Conservation (phyloP, 345 rosid genomes). For the Jatropha curcas region DNA sequence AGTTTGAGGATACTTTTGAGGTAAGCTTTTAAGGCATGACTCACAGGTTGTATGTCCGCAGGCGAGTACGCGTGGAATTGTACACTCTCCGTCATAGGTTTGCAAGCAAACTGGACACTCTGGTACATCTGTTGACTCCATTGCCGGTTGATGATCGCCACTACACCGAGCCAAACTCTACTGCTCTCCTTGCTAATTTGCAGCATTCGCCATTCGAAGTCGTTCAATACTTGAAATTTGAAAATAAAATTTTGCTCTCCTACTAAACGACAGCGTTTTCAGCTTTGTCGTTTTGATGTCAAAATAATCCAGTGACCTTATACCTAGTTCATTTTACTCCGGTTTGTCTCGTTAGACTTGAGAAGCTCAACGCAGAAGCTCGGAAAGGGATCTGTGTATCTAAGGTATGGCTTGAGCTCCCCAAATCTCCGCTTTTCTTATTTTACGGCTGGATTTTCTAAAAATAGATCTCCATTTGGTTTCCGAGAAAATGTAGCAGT, state of each 20-base stretch:
- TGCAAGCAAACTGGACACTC: conserved; percentile 93
- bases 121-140: conserved; percentile 52
- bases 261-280: neutral
- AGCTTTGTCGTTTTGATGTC: too few species aligned
- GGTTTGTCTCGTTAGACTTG: too few species aligned
- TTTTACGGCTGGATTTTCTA: neutral
- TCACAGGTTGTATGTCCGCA: conserved; percentile 89
- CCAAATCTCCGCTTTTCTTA: neutral
- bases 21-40: conserved; percentile 61
- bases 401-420: neutral
- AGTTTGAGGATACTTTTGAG: conserved; percentile 57
- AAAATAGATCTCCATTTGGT: neutral
- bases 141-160: neutral
- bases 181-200: too few species aligned
- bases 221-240: neutral
- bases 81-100: conserved; percentile 50
- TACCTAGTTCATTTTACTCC: neutral
- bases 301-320: neutral
- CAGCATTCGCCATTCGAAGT: neutral
- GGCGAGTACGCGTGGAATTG: conserved; percentile 77
- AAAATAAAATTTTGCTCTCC: too few species aligned
- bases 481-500: neutral
- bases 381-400: neutral
- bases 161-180: neutral
- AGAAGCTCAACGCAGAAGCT: neutral